Percentiles rank a stretch among this genome's conserved stretches.
phyloP scores from a whole-genome alignment of 371 early-diverging fungal genomes.

The Mucor plumbeus region DNA sequence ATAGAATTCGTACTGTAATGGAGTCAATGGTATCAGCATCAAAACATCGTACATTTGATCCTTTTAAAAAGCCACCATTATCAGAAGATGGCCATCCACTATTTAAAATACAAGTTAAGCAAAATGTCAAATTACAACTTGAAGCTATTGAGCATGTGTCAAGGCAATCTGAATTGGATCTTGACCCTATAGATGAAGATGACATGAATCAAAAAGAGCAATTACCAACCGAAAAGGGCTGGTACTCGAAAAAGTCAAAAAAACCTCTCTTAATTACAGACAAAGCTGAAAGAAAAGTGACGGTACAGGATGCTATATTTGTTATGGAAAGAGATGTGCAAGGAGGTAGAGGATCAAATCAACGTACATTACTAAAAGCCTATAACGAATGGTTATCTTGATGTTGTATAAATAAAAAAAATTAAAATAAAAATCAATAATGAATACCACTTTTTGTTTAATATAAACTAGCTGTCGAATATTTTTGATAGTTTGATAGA shows the following conservation, averaged over 20 bases:
- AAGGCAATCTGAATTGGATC: conserved; percentile 61
- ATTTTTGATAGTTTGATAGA: no score
- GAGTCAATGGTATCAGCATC: conserved; percentile 74
- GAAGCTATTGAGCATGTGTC: conserved; percentile 73
- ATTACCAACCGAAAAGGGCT: conserved; percentile 7
- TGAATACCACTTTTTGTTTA: neutral
- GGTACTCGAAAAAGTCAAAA: conserved; percentile 26
- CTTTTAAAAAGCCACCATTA: conserved; percentile 64
- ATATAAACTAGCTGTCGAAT: neutral
- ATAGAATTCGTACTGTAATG: conserved; percentile 65
- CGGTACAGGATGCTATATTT: conserved; percentile 75
- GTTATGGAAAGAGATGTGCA: conserved; percentile 75
- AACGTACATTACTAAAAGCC: conserved; percentile 66
- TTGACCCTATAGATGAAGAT: conserved; percentile 53
- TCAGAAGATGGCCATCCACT: conserved; percentile 59
- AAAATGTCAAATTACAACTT: conserved; percentile 74
- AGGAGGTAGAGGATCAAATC: conserved; percentile 61
- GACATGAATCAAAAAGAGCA: conserved; percentile 40
- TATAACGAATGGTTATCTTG: conserved; percentile 53
- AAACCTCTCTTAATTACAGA: conserved; percentile 3
- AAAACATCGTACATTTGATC: conserved; percentile 74
- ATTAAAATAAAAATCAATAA: neutral
- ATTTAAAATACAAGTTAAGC: conserved; percentile 68
- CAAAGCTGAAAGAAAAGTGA: conserved; percentile 53
- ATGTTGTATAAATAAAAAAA: conserved; percentile 1